A percentile compares a stretch with the other conserved stretches of the same genome.
phyloP scores from a whole-genome alignment of 2,329 filamentous ascomycete genomes.

The Sordariomycetes sp. region DNA sequence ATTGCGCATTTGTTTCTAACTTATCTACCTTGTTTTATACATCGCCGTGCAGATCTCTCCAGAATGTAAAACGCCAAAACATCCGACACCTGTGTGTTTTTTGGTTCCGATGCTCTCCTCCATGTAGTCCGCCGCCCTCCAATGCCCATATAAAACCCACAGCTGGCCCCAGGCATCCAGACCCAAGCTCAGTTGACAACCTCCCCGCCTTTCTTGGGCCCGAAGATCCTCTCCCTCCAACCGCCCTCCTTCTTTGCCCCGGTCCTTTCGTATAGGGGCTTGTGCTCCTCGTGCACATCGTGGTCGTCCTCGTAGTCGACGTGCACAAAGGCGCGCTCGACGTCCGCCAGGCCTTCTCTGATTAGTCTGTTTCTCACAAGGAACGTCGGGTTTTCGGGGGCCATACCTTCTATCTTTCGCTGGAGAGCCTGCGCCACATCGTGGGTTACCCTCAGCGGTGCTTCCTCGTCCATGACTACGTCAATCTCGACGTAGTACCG shows the following conservation, averaged over 20 bases:
- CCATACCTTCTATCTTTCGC: slow-evolving; percentile 40
- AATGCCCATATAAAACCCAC: neutral
- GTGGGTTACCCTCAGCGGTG: slow-evolving; percentile 44
- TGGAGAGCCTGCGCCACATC: slow-evolving; percentile 50
- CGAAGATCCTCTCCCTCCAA: neutral
- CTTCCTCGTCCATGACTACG: slow-evolving; percentile 45
- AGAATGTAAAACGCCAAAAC: neutral
- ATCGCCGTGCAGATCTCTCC: neutral
- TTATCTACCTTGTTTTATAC: neutral
- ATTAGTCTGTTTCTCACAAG: slow-evolving; percentile 16
- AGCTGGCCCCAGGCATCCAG: neutral
- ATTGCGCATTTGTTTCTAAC: neutral
- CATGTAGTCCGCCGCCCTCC: neutral
- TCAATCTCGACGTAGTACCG: slow-evolving; percentile 53
- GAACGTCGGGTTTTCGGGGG: neutral
- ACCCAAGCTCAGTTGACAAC: neutral
- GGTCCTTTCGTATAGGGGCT: slow-evolving; percentile 25
- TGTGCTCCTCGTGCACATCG: slow-evolving; percentile 28
- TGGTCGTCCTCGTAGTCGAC: slow-evolving; percentile 32
- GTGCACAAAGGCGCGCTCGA: slow-evolving; percentile 34
- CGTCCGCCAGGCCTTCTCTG: slow-evolving; percentile 17
- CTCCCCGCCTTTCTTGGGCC: neutral
- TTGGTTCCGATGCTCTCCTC: neutral
- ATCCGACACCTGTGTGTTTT: neutral
- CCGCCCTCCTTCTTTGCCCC: slow-evolving; percentile 7